Base-by-base conservation (phyloP, 805 yeast genomes). In the Candida argentea region DNA sequence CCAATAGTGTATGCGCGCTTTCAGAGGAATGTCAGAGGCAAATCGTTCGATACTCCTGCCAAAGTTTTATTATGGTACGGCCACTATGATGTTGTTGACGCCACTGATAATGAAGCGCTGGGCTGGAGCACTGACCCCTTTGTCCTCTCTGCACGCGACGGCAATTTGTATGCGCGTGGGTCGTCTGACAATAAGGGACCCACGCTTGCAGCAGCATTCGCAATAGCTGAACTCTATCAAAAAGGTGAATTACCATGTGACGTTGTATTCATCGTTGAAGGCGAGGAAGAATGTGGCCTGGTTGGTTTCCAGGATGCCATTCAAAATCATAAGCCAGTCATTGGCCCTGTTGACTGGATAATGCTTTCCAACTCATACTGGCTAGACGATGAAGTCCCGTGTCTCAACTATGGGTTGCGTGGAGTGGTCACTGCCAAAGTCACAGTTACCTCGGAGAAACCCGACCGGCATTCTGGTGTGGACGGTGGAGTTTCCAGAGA, bases 121-220 rank as follows among this genome's bases (percentile, higher is more conserved):
- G 39, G 31, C 21, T 89, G 97, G 96, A 49, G 61, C 6, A 70
- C 91, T 0, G 76, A 79, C 36, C 97, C 97, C 0, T 91, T 80
- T 48, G 54, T 57, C 14, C 50, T 91, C 47, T 69, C 80, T 0
- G 80, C 94, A 3, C 66, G 69, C 34, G 79, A 89, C 48, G 97
- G 97, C 0, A 85, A 78, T 42, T 46, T 89, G 34, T 81, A 82
- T 43, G 97, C 89, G 2, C 68, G 98, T 47, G 98, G 98, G 32
- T 91, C 80, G 0, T 75, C 91, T 25, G 98, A 89, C 47, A 91
- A 89, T 51, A 89, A 89, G 50, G 98, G 98, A 0, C 98, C 98
- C 0, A 58, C 81, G 6, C 55, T 86, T 8, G 94, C 95, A 2
- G 78, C 95, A 0, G 67, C 89, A 3, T 86, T 75, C 53, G 84